phyloP scores from a whole-genome alignment of 2,329 filamentous ascomycete genomes.

The Alternaria atra region DNA sequence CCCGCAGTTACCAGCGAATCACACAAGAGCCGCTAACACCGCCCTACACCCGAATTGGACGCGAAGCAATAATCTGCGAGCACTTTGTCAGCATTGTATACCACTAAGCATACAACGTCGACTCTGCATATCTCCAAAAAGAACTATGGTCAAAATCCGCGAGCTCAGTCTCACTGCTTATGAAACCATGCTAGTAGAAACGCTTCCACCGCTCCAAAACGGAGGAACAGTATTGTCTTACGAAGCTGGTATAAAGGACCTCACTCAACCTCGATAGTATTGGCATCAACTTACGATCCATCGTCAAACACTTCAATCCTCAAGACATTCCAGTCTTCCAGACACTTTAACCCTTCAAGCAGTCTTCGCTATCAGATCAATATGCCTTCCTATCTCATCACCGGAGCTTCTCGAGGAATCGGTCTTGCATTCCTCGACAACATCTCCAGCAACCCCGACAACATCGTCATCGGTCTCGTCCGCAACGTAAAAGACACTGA shows the following conservation, averaged over 20 bases:
- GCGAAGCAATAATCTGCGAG: constrained; percentile 18
- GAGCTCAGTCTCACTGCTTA: neutral
- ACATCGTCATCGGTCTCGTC: constrained; percentile 49
- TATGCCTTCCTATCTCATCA: constrained; percentile 47
- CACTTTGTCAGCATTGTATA: neutral
- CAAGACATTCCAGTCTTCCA: neutral
- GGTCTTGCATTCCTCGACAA: constrained; percentile 28
- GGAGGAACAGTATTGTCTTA: neutral
- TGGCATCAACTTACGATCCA: neutral
- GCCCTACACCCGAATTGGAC: constrained; percentile 3
- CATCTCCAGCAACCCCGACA: constrained; percentile 37
- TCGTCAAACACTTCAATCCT: neutral
- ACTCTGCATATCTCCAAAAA: neutral
- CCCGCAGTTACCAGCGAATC: neutral
- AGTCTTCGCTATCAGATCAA: neutral
- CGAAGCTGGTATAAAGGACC: neutral
- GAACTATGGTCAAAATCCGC: neutral
- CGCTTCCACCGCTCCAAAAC: neutral
- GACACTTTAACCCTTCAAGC: neutral
- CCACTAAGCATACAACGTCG: neutral
- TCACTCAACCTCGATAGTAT: neutral
- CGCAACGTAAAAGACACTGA: constrained; percentile 29
- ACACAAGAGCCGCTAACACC: neutral
- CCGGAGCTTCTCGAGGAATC: constrained; percentile 45
- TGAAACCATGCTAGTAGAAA: neutral